Evolutionary conservation across 2,329 filamentous ascomycete species (phyloP), one percentile per base, ranked within the genome.

Genomic region (Pestalotiopsis sp.): DNA sequence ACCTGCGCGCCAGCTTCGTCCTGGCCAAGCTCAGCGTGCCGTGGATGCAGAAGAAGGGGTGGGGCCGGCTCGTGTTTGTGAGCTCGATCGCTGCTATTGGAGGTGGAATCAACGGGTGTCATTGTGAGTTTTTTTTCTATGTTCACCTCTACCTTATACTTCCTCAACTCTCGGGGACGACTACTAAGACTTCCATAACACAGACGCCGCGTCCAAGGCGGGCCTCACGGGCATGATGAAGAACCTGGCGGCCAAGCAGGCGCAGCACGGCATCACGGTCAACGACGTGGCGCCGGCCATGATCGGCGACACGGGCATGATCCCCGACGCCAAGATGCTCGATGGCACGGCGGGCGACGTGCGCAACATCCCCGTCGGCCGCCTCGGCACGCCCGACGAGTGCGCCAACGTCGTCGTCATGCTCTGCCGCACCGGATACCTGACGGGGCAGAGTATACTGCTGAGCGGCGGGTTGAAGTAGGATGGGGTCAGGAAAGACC

Each of bases 221-320:
- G 89, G 88, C 2, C 75, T 91, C 69, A 87, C 85, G 4, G 86
- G 86, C 2, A 87, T 91, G 85, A 90, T 90, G 86, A 87, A 85
- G 74, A 91, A 90, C 70, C 80, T 91, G 38, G 84, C 88, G 0
- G 83, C 81, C 0, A 86, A 87, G 59, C 82, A 91, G 24, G 89
- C 87, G 1, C 82, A 84, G 66, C 83, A 83, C 71, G 88, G 88
- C 39, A 89, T 91, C 71, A 89, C 88, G 14, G 87, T 91, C 67
- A 91, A 91, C 68, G 88, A 91, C 70, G 87, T 91, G n/a, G 87
- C 88, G 3, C 89, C 89, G 0, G 89, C 89, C 2, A 91, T 91
- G 88, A 91, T 91, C 70, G 88, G 88, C 3, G 85, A 86, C 24
- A 89, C 86, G 2, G 86, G 86, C 1, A 87, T 91, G 87, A 88